Evolutionary conservation across 2,329 filamentous ascomycete species (phyloP), one percentile per base, ranked within the genome.

Genomic region (Lecanicillium sp.): DNA sequence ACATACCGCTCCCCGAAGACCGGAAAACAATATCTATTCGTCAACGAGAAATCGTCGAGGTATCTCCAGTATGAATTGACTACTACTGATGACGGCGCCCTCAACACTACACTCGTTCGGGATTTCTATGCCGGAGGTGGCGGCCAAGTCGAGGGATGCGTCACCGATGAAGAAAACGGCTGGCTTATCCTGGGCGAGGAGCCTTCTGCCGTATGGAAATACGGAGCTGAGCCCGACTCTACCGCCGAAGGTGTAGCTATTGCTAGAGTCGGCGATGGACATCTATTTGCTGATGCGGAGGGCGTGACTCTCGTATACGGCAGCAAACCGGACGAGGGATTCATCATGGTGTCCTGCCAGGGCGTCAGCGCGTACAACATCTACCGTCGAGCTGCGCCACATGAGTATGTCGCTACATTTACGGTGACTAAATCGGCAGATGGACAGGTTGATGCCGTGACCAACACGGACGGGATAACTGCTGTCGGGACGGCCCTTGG

Each of bases 131-230:
- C 62, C 1, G 71, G 71, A 3, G 65, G 63, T 3, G 68, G 70
- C 3, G 67, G 69, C 3, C 70, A 75, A 44, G 68, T 72, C 1
- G 71, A 75, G 49, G 71, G 71, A 4, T 75, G 71, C 35, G 71
- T 74, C 0, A 52, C 63, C 0, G 71, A 75, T 38, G 68, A 74
- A 16, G 62, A 62, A 12, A 69, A 71, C 40, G 67, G 66, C 5
- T 68, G 62, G 52, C 45, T 75, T 3, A 64, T 74, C 44, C 55
- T 74, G 4, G 68, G 71, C 25, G 71, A 74, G 46, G 71, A 75
- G 36, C 67, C 67, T 0, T 63, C 59, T 5, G 71, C 67, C 0
- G 59, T 74, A 1, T 75, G 71, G 70, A 57, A 68, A 4, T 73
- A 73, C 35, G 64, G 58, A 5, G 70, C 69, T 0, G 70, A 75